Base-by-base conservation (phyloP, 202 grass and related monocot genomes). In the Schoenoplectus tabernaemontani region DNA sequence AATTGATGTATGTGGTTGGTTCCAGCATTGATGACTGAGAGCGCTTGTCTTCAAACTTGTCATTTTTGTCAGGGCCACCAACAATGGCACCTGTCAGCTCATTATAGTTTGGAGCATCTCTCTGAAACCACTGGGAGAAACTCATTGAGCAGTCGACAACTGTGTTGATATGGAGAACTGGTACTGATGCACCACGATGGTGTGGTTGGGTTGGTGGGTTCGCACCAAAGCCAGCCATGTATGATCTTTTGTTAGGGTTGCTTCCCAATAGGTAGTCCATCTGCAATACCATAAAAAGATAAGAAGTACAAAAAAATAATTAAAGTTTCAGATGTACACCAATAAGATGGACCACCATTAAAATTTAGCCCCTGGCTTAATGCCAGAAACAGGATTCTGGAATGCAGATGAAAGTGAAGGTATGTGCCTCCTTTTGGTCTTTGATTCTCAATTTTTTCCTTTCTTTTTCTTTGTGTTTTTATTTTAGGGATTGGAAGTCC, bases 51-150 rank as follows among this genome's bases (percentile, higher is more conserved):
- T 76, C 39, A 48, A 98, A 98, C 47, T 82, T 73, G 64, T 98
- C 96, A 37, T 66, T 15, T 28, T 73, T 61, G 56, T 98, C 96
- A 0, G 96, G 96, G 10, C 96, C 96, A 0, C 96, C 96, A 34
- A 98, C 87, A 83, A 98, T 94, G 50, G 95, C 95, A 7, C 95
- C 95, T 0, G 89, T 94, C 78, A 98, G 87, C 86, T 88, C 91
- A 73, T 98, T 95, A 3, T 83, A 86, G 59, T 98, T 98, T 2
- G 89, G 86, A 9, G 61, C 39, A 42, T 95, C 84, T 10, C 78
- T 89, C 28, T 84, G 59, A 59, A 83, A 89, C 91, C 91, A 98
- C 0, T 95, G 75, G 10, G 4, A 16, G 69, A 98, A 98, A 90
- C 96, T 98, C 86, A 90, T 87, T 30, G 80, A 82, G 76, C 96